Conservation (phyloP, 495 filamentous ascomycete species). For the Pyrenula massariospora region DNA sequence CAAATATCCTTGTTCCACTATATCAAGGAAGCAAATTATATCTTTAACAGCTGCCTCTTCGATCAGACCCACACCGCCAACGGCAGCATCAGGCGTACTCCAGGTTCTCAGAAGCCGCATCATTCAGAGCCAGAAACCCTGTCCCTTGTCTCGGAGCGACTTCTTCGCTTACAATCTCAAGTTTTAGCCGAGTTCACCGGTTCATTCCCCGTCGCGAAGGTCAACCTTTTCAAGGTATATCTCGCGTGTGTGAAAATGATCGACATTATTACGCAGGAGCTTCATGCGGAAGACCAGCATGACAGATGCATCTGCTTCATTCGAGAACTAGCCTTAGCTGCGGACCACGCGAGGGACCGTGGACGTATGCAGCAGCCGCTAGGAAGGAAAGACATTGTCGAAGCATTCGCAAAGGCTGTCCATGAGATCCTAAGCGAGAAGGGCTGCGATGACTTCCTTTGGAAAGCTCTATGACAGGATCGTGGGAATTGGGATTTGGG, state of each 20-base stretch:
- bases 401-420: conserved; percentile 6
- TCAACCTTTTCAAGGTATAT: conserved; percentile 13
- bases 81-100: not conserved
- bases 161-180: conserved; percentile 3
- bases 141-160: not conserved
- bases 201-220: conserved; percentile 8
- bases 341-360: conserved; percentile 7
- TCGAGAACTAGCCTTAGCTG: conserved; percentile 6
- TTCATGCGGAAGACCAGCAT: conserved; percentile 5
- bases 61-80: not conserved
- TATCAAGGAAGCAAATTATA: conserved; percentile 9
- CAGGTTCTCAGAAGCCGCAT: not conserved
- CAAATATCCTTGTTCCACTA: conserved; percentile 8
- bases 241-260: conserved; percentile 9
- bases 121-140: not conserved
- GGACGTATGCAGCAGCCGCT: not conserved
- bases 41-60: conserved; percentile 1
- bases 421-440: conserved; percentile 3
- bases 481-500: not conserved
- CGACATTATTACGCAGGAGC: conserved; percentile 6
- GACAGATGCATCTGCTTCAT: conserved; percentile 11
- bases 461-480: conserved; percentile 5
- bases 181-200: conserved; percentile 3
- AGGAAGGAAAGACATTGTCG: conserved; percentile 6
- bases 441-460: conserved; percentile 8